Evolutionary conservation across 441 rosid genomes (phyloP).

Genomic region (Pelargonium cotyledonis): DNA sequence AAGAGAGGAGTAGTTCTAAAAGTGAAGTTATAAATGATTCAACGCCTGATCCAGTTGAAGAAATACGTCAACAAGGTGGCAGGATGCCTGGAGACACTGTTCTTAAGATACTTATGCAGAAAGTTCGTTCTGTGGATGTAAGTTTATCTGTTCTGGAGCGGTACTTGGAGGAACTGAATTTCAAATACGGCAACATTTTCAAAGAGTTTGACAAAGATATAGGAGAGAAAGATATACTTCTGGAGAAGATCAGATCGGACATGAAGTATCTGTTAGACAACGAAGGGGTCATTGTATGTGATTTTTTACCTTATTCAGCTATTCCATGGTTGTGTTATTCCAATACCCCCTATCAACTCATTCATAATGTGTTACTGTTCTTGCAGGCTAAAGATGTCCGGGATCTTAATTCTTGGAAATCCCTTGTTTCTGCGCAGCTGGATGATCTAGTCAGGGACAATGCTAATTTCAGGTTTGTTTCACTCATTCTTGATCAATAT

Average conservation of each 20-base stretch:
- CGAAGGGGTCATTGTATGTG: constrained; percentile 44
- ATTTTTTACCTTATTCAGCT: constrained; percentile 9
- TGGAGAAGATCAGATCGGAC: constrained; percentile 45
- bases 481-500: neutral
- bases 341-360: neutral
- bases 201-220: constrained; percentile 63
- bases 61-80: constrained; percentile 57
- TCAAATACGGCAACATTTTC: constrained; percentile 57
- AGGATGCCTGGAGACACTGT: constrained; percentile 89
- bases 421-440: constrained; percentile 42
- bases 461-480: constrained; percentile 45
- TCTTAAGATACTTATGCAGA: constrained; percentile 83
- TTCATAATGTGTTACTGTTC: constrained; percentile 5
- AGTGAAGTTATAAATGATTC: constrained; percentile 26
- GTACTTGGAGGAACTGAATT: constrained; percentile 72
- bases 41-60: constrained; percentile 47
- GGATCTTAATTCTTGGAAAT: constrained; percentile 55
- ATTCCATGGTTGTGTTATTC: constrained; percentile 4
- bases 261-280: constrained; percentile 34
- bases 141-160: constrained; percentile 78
- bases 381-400: constrained; percentile 53
- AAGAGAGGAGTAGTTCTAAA: constrained; percentile 30
- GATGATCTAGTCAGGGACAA: constrained; percentile 37
- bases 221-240: constrained; percentile 36
- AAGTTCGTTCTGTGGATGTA: constrained; percentile 67